phyloP scores from a whole-genome alignment of 2,329 filamentous ascomycete species.

The Leptographium lundbergii region DNA sequence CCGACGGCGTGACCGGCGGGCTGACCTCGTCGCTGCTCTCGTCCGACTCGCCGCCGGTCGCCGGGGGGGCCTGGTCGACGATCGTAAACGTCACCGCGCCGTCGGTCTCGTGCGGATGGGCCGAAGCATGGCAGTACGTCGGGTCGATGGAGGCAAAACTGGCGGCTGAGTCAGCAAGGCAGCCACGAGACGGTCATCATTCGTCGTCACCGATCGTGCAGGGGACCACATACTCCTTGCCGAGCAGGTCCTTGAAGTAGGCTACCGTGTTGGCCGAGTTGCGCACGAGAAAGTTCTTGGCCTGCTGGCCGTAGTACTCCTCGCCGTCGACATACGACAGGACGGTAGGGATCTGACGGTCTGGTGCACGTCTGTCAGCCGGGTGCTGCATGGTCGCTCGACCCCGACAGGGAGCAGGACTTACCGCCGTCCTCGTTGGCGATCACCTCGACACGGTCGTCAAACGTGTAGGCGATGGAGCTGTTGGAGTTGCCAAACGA shows the following conservation, averaged over 20 bases:
- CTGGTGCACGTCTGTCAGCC: slow-evolving; percentile 28
- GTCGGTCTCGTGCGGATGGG: slow-evolving; percentile 68
- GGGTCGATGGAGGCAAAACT: slow-evolving; percentile 93
- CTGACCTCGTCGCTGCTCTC: slow-evolving; percentile 34
- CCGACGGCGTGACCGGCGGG: slow-evolving; percentile 33
- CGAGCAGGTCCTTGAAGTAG: slow-evolving; percentile 92
- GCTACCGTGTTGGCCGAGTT: slow-evolving; percentile 89
- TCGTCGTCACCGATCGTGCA: too few species aligned
- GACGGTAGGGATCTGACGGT: slow-evolving; percentile 91
- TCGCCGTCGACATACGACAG: slow-evolving; percentile 93
- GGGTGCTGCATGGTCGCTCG: neutral
- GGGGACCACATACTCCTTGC: slow-evolving; percentile 59
- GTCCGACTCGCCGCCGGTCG: slow-evolving; percentile 31
- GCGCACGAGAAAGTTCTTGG: slow-evolving; percentile 84
- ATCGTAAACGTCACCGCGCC: slow-evolving; percentile 70
- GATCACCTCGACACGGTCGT: slow-evolving; percentile 95
- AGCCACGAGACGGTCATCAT: slow-evolving; percentile 1
- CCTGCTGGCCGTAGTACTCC: slow-evolving; percentile 92
- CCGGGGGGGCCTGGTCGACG: slow-evolving; percentile 48
- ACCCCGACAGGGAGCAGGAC: slow-evolving; percentile 16
- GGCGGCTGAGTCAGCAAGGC: neutral
- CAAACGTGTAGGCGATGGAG: slow-evolving; percentile 85
- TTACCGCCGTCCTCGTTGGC: slow-evolving; percentile 95
- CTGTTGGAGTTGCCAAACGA: slow-evolving; percentile 98
- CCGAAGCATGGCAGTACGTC: slow-evolving; percentile 84